Evolutionary conservation across 345 rosid species (phyloP).

Genomic region (Rhodomyrtus tomentosa): DNA sequence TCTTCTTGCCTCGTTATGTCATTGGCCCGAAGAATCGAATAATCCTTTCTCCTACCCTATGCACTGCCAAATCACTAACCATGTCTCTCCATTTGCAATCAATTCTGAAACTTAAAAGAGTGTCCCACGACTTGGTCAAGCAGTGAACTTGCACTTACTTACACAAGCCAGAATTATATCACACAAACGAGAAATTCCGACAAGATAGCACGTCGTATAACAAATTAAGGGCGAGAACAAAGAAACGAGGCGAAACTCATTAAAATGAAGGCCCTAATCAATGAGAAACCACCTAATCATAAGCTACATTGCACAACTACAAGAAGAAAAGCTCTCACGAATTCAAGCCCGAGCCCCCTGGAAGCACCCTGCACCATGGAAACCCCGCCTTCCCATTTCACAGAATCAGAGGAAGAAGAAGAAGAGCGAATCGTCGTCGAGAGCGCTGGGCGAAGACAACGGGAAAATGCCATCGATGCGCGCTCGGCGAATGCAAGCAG

Average conservation of each 20-base stretch:
- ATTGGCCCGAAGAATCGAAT: neutral
- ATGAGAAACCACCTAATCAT: neutral
- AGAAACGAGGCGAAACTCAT: neutral
- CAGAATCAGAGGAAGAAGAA: conserved; percentile 6
- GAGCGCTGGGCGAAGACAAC: neutral
- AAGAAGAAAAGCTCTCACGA: conserved; percentile 29
- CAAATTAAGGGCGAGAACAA: neutral
- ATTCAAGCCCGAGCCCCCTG: conserved; percentile 84
- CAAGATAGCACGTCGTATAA: neutral
- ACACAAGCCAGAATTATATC: neutral
- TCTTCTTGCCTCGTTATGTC: neutral
- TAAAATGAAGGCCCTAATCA: neutral
- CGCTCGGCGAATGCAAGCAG: neutral
- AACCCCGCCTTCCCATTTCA: conserved; percentile 62
- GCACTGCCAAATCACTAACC: neutral
- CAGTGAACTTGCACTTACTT: neutral
- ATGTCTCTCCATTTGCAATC: neutral
- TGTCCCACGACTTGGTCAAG: neutral
- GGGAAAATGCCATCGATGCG: neutral
- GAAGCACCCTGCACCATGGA: conserved; percentile 95
- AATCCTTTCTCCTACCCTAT: neutral
- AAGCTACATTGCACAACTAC: neutral
- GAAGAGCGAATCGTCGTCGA: conserved; percentile 8
- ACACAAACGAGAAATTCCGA: neutral
- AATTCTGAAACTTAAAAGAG: neutral